Percentiles rank a stretch among this genome's conserved stretches.
These are phyloP conservation scores for Dipteronia dyeriana DNA, from an alignment of 345 rosid genomes.

Conservation along the genomic window DNA sequence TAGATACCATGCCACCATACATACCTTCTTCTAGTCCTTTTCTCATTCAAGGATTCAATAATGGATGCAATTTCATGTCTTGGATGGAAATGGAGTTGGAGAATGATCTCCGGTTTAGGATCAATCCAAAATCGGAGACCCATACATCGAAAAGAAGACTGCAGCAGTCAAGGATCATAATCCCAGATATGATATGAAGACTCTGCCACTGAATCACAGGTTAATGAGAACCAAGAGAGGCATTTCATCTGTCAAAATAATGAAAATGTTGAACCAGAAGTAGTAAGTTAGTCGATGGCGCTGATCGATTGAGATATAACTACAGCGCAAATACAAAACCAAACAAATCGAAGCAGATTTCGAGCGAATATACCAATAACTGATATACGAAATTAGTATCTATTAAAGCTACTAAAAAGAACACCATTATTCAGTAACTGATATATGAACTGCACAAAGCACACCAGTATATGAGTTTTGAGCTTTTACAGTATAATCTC, in stretches of 20 bases:
- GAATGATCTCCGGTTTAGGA: not conserved
- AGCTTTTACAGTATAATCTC: slow-evolving; percentile 61
- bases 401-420: slow-evolving; percentile 14
- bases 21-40: not conserved
- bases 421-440: slow-evolving; percentile 30
- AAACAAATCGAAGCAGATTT: not conserved
- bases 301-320: not conserved
- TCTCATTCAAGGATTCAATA: not conserved
- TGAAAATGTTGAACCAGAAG: not conserved
- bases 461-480: slow-evolving; percentile 31
- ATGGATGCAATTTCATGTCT: not conserved
- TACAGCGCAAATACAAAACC: no score
- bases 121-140: not conserved
- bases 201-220: not conserved
- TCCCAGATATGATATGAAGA: not conserved
- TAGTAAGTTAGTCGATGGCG: not conserved
- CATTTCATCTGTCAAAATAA: no score
- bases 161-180: not conserved
- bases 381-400: not conserved
- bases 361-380: not conserved
- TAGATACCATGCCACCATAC: not conserved
- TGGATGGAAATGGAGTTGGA: not conserved
- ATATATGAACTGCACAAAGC: slow-evolving; percentile 41
- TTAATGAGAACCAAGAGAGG: no score
- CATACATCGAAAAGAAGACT: not conserved